phyloP scores from a whole-genome alignment of 192 early-diverging fungal genomes.

The Backusella mclennaniae region DNA sequence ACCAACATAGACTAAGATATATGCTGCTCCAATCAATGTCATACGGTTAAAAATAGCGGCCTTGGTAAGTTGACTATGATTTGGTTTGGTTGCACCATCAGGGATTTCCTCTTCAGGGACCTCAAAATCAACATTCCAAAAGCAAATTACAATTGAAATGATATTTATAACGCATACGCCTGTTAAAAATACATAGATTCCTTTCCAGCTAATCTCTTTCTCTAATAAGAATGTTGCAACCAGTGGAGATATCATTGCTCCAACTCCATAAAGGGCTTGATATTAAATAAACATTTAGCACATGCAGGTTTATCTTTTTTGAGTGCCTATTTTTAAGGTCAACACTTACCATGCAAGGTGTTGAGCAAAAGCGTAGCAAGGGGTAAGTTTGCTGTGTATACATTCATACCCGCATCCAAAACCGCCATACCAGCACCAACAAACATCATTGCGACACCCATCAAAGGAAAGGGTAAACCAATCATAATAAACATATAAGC shows the following conservation, averaged over 20 bases:
- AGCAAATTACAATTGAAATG: slow-evolving; percentile 19
- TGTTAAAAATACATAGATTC: slow-evolving; percentile 30
- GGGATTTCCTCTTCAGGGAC: slow-evolving; percentile 1
- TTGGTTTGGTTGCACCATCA: background rate
- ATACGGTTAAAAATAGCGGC: slow-evolving; percentile 18
- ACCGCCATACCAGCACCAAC: slow-evolving; percentile 28
- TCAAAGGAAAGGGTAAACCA: slow-evolving; percentile 27
- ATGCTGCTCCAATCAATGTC: slow-evolving; percentile 29
- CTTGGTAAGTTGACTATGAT: background rate
- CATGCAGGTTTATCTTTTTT: background rate
- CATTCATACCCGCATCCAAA: slow-evolving; percentile 35
- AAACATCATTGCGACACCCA: slow-evolving; percentile 22
- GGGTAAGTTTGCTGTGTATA: slow-evolving; percentile 28
- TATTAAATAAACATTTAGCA: background rate
- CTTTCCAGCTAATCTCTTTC: slow-evolving; percentile 25
- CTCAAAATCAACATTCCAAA: slow-evolving; percentile 10
- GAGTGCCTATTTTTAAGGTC: background rate
- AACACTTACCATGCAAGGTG: slow-evolving; percentile 33
- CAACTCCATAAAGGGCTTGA: slow-evolving; percentile 34
- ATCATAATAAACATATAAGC: slow-evolving; percentile 20
- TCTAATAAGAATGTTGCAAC: slow-evolving; percentile 27
- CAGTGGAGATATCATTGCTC: slow-evolving; percentile 31
- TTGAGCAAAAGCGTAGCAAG: slow-evolving; percentile 34
- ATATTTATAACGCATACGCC: slow-evolving; percentile 16
- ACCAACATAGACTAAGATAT: slow-evolving; percentile 37